Base-by-base conservation (phyloP, 176 grass and related monocot genomes). In the Aegilops longissima region DNA sequence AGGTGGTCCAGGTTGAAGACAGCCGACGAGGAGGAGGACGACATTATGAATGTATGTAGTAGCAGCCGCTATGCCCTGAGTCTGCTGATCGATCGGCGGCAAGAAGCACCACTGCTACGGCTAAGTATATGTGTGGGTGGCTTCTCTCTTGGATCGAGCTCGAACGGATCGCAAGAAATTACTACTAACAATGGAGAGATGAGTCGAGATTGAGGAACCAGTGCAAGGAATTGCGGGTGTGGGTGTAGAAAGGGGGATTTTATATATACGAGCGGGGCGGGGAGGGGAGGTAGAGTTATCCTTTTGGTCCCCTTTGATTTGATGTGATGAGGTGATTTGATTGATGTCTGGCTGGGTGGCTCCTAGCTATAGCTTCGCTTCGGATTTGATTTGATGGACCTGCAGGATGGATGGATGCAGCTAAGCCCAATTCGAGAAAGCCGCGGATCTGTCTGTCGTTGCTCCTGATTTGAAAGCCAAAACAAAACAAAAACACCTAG, bases 321-420 rank as follows among this genome's bases (percentile, higher is more conserved):
- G 81, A 87, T 87, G 88, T 81, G 92, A 92, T 90, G 94, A 82
- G 76, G 81, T 84, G 91, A 92, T 95, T 95, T 44, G 40, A 42
- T 90, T 44, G 88, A 95, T 88, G 84, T 82, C 29, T 88, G 70
- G 61, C 31, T 75, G 49, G 73, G 36, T 35, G 51, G 79, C 24
- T 79, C 12, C 44, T 47, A 4, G 44, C 44, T 47, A 4, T 31
- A 5, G 58, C 73, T 80, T 87, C 45, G 56, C 74, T 90, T 79
- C 82, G 90, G 97, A 99, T 99, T 93, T 94, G 97, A 99, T 99
- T 93, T 94, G 97, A 99, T 91, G 93, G 97, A 99, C 90, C 90
- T 89, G 86, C 91, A 47, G 71, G 23, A 8, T 54, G 24, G 42
- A 8, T 54, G 24, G 38, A 14, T 17, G 44, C 42, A 51, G 44